Conservation (phyloP, 345 rosid species). For the Citrus glauca region DNA sequence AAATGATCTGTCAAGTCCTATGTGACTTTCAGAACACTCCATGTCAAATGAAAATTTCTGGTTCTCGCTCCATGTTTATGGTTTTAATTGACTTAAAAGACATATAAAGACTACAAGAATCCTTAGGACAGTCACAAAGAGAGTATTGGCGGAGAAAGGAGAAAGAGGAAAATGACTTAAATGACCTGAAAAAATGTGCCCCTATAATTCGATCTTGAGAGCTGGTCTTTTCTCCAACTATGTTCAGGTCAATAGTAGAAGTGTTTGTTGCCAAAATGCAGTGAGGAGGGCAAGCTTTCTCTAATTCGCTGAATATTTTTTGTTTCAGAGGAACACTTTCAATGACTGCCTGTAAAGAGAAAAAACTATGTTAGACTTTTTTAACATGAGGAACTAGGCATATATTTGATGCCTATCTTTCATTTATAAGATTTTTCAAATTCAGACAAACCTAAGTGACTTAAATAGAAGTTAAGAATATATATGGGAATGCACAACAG, state of each 20-base stretch:
- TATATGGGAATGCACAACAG: neutral
- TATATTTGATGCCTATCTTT: neutral
- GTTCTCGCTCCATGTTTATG: neutral
- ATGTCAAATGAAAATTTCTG: neutral
- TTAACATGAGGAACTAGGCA: neutral
- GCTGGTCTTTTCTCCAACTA: conserved; percentile 71
- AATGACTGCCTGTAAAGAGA: conserved; percentile 75
- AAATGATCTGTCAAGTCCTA: neutral
- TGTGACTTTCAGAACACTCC: neutral
- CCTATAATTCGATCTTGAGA: conserved; percentile 86
- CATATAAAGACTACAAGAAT: neutral
- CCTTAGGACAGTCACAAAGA: neutral
- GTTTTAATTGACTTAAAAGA: neutral
- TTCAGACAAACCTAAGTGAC: neutral
- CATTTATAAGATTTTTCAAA: conserved; percentile 5
- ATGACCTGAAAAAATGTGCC: conserved; percentile 95
- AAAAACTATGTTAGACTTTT: conserved; percentile 1
- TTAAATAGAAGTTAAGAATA: neutral
- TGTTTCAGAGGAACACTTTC: conserved; percentile 83
- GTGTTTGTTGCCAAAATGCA: conserved; percentile 95
- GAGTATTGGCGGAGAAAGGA: neutral
- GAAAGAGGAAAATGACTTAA: neutral
- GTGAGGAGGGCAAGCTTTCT: conserved; percentile 71
- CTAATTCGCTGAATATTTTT: conserved; percentile 80
- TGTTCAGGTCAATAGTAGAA: conserved; percentile 75